Evolutionary conservation across 2,329 filamentous ascomycete species (phyloP).

Genomic region (Pseudogymnoascus destructans): DNA sequence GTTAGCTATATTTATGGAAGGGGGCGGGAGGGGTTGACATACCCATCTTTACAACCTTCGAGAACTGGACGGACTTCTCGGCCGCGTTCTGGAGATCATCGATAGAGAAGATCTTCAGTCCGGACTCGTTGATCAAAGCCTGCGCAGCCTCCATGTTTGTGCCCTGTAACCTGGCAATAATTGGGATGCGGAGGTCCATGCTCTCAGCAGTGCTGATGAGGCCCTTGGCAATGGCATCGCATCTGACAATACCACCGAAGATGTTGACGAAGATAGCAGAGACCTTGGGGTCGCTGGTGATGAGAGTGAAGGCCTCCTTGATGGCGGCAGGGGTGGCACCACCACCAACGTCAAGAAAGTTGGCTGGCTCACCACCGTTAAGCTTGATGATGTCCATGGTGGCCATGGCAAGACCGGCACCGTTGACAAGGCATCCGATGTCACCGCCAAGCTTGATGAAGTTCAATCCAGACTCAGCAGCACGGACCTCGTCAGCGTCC

Average conservation of each 20-base stretch:
- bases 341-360: constrained; percentile 98
- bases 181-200: constrained; percentile 92
- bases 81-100: constrained; percentile 94
- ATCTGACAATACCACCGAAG: constrained; percentile 96
- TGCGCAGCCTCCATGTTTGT: constrained; percentile 96
- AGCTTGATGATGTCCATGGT: constrained; percentile 99
- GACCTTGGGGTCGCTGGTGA: constrained; percentile 96
- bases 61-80: constrained; percentile 97
- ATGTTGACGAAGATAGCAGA: constrained; percentile 99
- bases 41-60: constrained; percentile 98
- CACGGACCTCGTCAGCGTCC: constrained; percentile 94
- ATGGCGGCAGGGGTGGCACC: constrained; percentile 95
- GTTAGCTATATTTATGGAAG: constrained; percentile 18
- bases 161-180: constrained; percentile 93
- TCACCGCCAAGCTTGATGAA: constrained; percentile 99
- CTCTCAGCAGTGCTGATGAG: constrained; percentile 88
- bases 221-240: constrained; percentile 92
- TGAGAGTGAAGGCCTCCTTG: constrained; percentile 94
- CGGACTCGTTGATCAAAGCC: constrained; percentile 87
- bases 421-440: constrained; percentile 98
- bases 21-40: constrained; percentile 30
- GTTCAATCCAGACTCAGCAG: constrained; percentile 87
- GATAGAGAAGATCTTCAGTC: constrained; percentile 99
- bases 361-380: constrained; percentile 88
- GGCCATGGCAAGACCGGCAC: constrained; percentile 97